Base-by-base conservation (phyloP, 768 basidiomycete species). In the Leccinum disarticulatum region DNA sequence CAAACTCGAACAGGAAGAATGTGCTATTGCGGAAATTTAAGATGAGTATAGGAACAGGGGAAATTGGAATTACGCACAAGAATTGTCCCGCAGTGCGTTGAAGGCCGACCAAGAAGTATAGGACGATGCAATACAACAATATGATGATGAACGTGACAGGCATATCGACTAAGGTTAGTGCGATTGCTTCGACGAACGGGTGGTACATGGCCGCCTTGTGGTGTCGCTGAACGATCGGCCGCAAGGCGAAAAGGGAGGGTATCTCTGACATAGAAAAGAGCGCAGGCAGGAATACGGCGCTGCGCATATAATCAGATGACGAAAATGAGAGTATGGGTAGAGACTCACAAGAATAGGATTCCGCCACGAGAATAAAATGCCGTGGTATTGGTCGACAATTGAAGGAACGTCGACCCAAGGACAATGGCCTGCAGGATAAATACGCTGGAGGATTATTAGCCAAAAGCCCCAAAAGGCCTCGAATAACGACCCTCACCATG, bases 261-360 rank as follows among this genome's bases (percentile, higher is more conserved):
- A 83, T 83, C 59, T 83, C 81, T 30, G 88, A 77, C 83, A 88
- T 83, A 15, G 81, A 76, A 3, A 80, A 77, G 25, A 90, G 69
- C 0, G 83, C 85, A 4, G 82, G 74, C 61, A 88, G 84, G 14
- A 89, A 77, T 5, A 87, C 70, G 2, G 86, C 71, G 55, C 86
- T 87, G 52, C 1, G 22, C 38, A 28, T 15, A 0, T 13, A 35
- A 31, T 62, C 6, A 56, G 55, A 52, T 22, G 28, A 47, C 10
- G 4, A 43, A 3, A 15, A 47, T 7, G 0, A 25, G 13, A 38
- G 2, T 28, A 27, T 0, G 0, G 41, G 22, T 0, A 19, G 38
- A 4, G n/a, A 77, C 83, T 33, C 64, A 87, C 82, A 93, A 91
- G 81, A 92, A 93, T 14, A 93, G 77, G 35, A 90, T 80, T 68